A percentile compares a stretch with the other conserved stretches of the same genome.
phyloP scores from a whole-genome alignment of 2,329 filamentous ascomycete species.

The Microdochium nivale region DNA sequence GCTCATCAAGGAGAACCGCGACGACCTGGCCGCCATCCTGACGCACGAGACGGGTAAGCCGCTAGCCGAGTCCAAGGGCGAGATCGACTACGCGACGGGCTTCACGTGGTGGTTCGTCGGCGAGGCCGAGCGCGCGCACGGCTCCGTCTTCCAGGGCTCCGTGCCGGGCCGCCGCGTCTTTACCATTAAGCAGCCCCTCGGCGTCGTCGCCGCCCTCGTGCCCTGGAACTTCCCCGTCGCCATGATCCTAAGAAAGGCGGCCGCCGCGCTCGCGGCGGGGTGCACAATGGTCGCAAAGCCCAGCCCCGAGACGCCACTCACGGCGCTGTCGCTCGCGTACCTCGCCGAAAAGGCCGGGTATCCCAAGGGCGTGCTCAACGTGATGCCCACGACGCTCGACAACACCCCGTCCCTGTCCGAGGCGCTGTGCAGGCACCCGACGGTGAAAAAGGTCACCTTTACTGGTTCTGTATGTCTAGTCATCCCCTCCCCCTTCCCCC shows the following conservation, averaged over 20 bases:
- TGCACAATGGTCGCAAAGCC: conserved; percentile 68
- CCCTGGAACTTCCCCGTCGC: conserved; percentile 51
- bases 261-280: conserved; percentile 60
- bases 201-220: conserved; percentile 58
- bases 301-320: conserved; percentile 57
- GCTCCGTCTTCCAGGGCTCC: conserved; percentile 49
- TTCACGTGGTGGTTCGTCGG: conserved; percentile 54
- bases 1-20: conserved; percentile 51
- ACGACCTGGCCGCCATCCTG: conserved; percentile 54
- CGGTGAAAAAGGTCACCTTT: conserved; percentile 61
- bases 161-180: conserved; percentile 56
- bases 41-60: conserved; percentile 36
- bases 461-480: conserved; percentile 42
- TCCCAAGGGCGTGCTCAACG: conserved; percentile 60
- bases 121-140: conserved; percentile 54
- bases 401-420: conserved; percentile 36
- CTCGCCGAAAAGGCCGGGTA: conserved; percentile 62
- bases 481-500: too few relatives aligned
- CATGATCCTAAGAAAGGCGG: conserved; percentile 59
- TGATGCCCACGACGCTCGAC: conserved; percentile 33
- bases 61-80: conserved; percentile 48
- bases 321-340: conserved; percentile 42
- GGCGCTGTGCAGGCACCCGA: conserved; percentile 33
- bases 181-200: conserved; percentile 67
- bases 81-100: conserved; percentile 46